Conservation (phyloP, 2,329 filamentous ascomycete genomes). For the Neophaeococcomyces aloes region DNA sequence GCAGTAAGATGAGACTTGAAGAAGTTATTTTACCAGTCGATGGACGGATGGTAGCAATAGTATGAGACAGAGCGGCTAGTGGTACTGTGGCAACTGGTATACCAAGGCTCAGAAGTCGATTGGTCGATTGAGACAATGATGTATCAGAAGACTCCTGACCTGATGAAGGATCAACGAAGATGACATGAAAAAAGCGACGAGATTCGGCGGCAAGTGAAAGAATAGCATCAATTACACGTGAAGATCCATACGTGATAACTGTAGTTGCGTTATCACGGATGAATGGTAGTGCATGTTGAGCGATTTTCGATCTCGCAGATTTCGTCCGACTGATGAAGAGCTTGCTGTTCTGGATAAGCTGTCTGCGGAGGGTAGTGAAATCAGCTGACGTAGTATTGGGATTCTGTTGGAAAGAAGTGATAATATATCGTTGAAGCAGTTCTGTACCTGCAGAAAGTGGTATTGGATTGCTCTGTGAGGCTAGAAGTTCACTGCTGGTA, state of each 20-base stretch:
- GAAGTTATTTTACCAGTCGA: not conserved
- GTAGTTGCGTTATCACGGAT: slow-evolving; percentile 62
- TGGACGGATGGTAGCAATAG: slow-evolving; percentile 53
- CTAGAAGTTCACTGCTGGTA: slow-evolving; percentile 67
- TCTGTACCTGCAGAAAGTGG: slow-evolving; percentile 89
- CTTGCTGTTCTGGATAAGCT: slow-evolving; percentile 74
- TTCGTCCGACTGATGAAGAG: slow-evolving; percentile 70
- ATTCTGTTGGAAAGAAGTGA: slow-evolving; percentile 55
- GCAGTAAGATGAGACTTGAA: slow-evolving; percentile 43
- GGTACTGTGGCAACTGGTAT: slow-evolving; percentile 76
- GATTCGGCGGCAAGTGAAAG: slow-evolving; percentile 63
- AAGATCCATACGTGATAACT: slow-evolving; percentile 85
- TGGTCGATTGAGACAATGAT: slow-evolving; percentile 58
- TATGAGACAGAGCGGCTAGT: slow-evolving; percentile 66
- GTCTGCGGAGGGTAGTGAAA: slow-evolving; percentile 73
- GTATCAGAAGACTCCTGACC: slow-evolving; percentile 29
- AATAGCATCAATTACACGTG: slow-evolving; percentile 68
- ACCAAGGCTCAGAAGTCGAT: slow-evolving; percentile 58
- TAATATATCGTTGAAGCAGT: slow-evolving; percentile 88
- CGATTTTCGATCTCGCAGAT: slow-evolving; percentile 75
- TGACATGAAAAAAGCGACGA: slow-evolving; percentile 11
- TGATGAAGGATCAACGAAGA: not conserved
- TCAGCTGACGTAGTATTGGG: slow-evolving; percentile 40
- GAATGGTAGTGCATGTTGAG: slow-evolving; percentile 65
- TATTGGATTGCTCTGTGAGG: slow-evolving; percentile 73